phyloP scores from a whole-genome alignment of 2,329 filamentous ascomycete species.

The Mycosphaerella sp. region DNA sequence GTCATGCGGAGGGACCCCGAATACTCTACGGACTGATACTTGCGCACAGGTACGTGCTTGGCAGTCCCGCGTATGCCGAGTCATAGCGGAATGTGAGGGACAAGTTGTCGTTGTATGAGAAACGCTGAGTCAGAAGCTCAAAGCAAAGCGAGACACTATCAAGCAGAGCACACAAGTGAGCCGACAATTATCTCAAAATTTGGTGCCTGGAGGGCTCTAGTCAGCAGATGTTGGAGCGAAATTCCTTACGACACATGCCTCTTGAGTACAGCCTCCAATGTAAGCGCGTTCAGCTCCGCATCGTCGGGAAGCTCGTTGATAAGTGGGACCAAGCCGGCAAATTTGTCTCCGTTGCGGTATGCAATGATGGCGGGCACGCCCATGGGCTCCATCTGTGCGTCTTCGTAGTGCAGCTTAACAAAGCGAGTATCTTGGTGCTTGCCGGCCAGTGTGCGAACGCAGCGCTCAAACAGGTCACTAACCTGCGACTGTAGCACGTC shows the following conservation, averaged over 20 bases:
- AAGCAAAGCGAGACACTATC: not conserved
- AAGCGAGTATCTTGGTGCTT: slow-evolving; percentile 70
- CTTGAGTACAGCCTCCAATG: slow-evolving; percentile 53
- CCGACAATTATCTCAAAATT: not conserved
- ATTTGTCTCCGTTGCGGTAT: slow-evolving; percentile 83
- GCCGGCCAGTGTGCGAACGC: slow-evolving; percentile 67
- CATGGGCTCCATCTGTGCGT: slow-evolving; percentile 89
- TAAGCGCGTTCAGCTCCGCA: slow-evolving; percentile 46
- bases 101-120: not conserved
- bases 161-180: not conserved
- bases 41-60: too few species aligned
- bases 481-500: slow-evolving; percentile 60
- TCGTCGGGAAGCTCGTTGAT: slow-evolving; percentile 73
- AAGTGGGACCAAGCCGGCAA: slow-evolving; percentile 82
- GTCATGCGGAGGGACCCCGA: too few species aligned
- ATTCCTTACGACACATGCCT: slow-evolving; percentile 34
- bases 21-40: too few species aligned
- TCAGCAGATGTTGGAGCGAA: not conserved
- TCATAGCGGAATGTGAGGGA: not conserved
- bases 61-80: too few species aligned
- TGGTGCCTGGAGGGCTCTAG: not conserved
- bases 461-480: slow-evolving; percentile 71
- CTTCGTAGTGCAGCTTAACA: slow-evolving; percentile 81
- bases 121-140: not conserved
- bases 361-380: slow-evolving; percentile 82